A percentile compares a stretch with the other conserved stretches of the same genome.
These are phyloP conservation scores for Groenewaldozyma auringiensis DNA, from an alignment of 1,139 yeast genomes.

Conservation along the genomic window DNA sequence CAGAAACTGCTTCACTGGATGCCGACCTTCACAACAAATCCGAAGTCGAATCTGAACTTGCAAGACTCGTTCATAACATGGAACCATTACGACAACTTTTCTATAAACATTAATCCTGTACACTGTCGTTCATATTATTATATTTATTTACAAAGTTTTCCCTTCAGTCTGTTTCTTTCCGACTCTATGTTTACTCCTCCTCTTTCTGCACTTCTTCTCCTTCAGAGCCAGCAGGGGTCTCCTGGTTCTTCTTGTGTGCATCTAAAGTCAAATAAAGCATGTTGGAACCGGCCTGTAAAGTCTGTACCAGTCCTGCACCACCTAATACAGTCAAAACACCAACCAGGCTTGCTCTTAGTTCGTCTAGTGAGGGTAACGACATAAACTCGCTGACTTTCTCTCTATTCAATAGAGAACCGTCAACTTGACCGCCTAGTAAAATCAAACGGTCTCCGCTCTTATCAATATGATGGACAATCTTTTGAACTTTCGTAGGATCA, in stretches of 20 bases:
- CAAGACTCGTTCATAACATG: slow-evolving; percentile 21
- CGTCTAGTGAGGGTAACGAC: slow-evolving; percentile 61
- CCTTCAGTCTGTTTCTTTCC: neutral
- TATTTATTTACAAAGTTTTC: slow-evolving; percentile 1
- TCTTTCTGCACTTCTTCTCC: too few relatives aligned
- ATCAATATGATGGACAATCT: slow-evolving; percentile 54
- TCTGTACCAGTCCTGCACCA: slow-evolving; percentile 82
- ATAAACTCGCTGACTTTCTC: slow-evolving; percentile 56
- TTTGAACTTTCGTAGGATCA: slow-evolving; percentile 61
- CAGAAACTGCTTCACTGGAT: slow-evolving; percentile 22
- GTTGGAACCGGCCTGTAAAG: slow-evolving; percentile 62
- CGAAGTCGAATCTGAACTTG: slow-evolving; percentile 21
- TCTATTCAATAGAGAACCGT: slow-evolving; percentile 47
- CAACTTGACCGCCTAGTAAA: slow-evolving; percentile 79
- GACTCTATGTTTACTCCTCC: neutral
- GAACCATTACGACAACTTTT: slow-evolving; percentile 21
- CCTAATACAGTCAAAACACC: slow-evolving; percentile 79
- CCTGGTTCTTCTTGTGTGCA: slow-evolving; percentile 45
- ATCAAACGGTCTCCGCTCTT: slow-evolving; percentile 64
- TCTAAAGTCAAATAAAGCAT: slow-evolving; percentile 67
- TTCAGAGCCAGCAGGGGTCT: slow-evolving; percentile 11
- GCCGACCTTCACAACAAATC: slow-evolving; percentile 26
- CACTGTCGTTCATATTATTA: neutral
- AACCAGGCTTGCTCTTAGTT: slow-evolving; percentile 71
- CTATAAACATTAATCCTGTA: slow-evolving; percentile 16